Conservation (phyloP, 306 rosid genomes). For the Oxytropis ochrocephala region DNA sequence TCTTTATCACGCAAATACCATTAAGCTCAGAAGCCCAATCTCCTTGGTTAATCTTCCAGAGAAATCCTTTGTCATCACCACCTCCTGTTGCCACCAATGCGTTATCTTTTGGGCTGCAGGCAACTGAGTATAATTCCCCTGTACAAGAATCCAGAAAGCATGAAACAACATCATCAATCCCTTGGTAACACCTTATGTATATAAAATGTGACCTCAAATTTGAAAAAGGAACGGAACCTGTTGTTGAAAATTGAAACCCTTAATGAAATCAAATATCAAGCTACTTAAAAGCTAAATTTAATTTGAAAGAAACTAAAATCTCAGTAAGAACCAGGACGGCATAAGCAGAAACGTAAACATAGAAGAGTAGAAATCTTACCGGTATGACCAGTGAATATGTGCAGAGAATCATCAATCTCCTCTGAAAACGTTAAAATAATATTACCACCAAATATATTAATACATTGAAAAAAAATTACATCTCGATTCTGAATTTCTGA, state of each 20-base stretch:
- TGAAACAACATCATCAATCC: background rate
- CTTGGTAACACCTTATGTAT: background rate
- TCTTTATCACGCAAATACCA: constrained; percentile 34
- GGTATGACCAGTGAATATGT: constrained; percentile 70
- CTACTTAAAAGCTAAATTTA: background rate
- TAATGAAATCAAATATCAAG: background rate
- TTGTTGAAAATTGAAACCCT: constrained; percentile 6
- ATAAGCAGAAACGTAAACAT: background rate
- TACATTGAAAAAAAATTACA: background rate
- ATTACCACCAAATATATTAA: background rate
- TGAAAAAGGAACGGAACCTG: background rate
- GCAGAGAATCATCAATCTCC: constrained; percentile 59
- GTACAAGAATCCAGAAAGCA: constrained; percentile 11
- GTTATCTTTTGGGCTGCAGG: constrained; percentile 72
- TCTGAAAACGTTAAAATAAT: constrained; percentile 41
- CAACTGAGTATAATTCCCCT: constrained; percentile 77
- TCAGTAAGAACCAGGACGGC: background rate
- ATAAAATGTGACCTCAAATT: background rate
- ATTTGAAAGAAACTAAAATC: background rate
- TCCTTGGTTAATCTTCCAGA: constrained; percentile 79
- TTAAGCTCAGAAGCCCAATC: constrained; percentile 78
- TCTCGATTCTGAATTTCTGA: background rate
- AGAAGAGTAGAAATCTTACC: constrained; percentile 36
- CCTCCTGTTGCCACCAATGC: constrained; percentile 85
- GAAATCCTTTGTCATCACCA: constrained; percentile 80